Evolutionary conservation across 192 early-diverging fungal species (phyloP), one percentile per base, ranked within the genome.

Genomic region (Glomus cerebriforme): DNA sequence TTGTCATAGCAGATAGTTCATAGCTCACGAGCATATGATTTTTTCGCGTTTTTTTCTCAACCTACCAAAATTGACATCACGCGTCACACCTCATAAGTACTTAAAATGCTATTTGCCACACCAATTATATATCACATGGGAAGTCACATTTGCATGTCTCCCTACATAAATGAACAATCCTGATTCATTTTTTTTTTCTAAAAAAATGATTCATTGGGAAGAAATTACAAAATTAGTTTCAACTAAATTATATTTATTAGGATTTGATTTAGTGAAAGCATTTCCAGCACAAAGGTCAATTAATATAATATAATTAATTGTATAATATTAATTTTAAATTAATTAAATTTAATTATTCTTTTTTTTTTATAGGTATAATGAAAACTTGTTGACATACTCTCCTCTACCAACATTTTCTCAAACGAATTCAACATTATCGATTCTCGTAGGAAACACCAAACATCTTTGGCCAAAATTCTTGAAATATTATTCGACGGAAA

Each of bases 221-320:
- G 45, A 72, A 72, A 29, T 72, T 27, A 72, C 69, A 26, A 54
- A 72, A 26, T 22, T 26, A 43, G 4, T 72, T 72, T 26, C 35
- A 22, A 9, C 9, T 15, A 43, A 4, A 29, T 72, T 72, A 47
- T 72, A 47, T 54, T 8, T 24, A n/a, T 49, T 72, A 17, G 69
- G 69, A 26, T 72, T 72, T 47, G 69, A 72, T 24, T 29, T 54
- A 17, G 69, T 72, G 4, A 72, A 47, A 54, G 39, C 69, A 3
- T 72, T 72, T 49, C 69, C 69, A 45, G 39, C 45, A 45, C 69
- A 72, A 47, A 72, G 69, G 69, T 72, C 1, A 43, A 17, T 67
- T 7, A 32, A 67, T n/a, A 39, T 65, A 13, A 29, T 17, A 31
- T 4, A 65, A 32, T 29, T 17, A 65, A 15, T 19, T 35, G 7